Percentiles rank a stretch among this genome's conserved stretches.
Conservation (phyloP, 805 yeast species). For the Nakazawaea pomicola region DNA sequence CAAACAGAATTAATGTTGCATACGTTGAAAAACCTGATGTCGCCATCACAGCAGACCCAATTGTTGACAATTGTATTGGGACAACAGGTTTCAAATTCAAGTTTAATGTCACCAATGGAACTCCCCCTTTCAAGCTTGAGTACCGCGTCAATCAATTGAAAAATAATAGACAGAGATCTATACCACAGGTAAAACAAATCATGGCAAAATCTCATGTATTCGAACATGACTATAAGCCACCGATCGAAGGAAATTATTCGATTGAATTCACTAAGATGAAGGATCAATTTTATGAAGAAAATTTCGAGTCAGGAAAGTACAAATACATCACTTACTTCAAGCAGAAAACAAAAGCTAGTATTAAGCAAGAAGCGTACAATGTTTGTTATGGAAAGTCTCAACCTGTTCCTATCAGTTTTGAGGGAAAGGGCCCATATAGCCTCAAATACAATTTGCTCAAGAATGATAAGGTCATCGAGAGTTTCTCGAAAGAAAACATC, state of each 20-base stretch:
- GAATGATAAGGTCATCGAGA: constrained; percentile 39
- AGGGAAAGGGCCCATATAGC: constrained; percentile 78
- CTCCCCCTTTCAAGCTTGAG: constrained; percentile 76
- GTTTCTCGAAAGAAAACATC: constrained; percentile 38
- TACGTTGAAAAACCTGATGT: constrained; percentile 36
- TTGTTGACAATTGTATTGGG: constrained; percentile 87
- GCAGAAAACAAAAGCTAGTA: constrained; percentile 55
- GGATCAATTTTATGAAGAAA: constrained; percentile 52
- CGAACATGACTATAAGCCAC: constrained; percentile 67
- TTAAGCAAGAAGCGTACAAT: constrained; percentile 20
- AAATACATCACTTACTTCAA: constrained; percentile 68
- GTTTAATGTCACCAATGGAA: constrained; percentile 63
- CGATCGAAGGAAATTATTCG: constrained; percentile 74
- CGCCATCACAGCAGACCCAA: constrained; percentile 46
- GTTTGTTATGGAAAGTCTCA: constrained; percentile 29
- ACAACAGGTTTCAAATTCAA: constrained; percentile 71
- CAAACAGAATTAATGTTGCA: constrained; percentile 43
- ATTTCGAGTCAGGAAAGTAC: constrained; percentile 33
- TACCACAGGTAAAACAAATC: constrained; percentile 22
- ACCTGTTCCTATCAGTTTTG: constrained; percentile 52
- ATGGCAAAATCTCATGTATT: constrained; percentile 25
- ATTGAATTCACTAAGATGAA: constrained; percentile 62
- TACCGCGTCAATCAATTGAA: constrained; percentile 54
- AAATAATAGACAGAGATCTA: constrained; percentile 19
- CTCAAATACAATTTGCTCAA: constrained; percentile 66